phyloP scores from a whole-genome alignment of 2,329 filamentous ascomycete species.

The Phialophora verrucosa region DNA sequence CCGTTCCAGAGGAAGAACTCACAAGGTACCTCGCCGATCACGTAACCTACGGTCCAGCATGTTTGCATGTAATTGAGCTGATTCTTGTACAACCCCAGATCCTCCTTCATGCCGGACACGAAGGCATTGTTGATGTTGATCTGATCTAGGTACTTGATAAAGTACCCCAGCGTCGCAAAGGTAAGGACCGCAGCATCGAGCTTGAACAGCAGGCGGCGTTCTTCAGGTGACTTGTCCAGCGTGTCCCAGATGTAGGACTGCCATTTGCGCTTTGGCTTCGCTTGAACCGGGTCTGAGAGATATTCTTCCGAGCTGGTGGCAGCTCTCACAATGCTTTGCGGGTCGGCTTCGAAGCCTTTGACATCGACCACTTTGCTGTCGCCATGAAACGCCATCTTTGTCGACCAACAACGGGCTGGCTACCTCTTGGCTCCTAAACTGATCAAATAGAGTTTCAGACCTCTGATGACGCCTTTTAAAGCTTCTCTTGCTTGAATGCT shows the following conservation, averaged over 20 bases:
- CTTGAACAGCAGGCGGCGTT: conserved; percentile 60
- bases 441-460: neutral
- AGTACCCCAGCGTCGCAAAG: conserved; percentile 62
- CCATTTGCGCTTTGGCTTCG: conserved; percentile 50
- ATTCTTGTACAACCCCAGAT: conserved; percentile 59
- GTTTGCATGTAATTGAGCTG: conserved; percentile 65
- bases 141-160: conserved; percentile 60
- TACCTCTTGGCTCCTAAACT: conserved; percentile 1
- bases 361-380: conserved; percentile 21
- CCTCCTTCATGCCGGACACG: conserved; percentile 60
- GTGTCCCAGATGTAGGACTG: conserved; percentile 60
- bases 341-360: conserved; percentile 18
- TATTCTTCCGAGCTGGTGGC: conserved; percentile 11
- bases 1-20: neutral
- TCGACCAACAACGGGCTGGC: neutral
- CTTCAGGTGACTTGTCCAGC: conserved; percentile 56
- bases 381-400: conserved; percentile 21
- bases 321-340: conserved; percentile 10
- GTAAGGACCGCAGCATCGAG: conserved; percentile 63
- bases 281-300: conserved; percentile 35
- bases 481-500: neutral
- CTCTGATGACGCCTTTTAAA: neutral
- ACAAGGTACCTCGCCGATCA: conserved; percentile 55
- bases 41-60: conserved; percentile 66
- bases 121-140: conserved; percentile 55